Evolutionary conservation across 345 rosid genomes (phyloP), one percentile per base, ranked within the genome.

Genomic region (Salix udensis): DNA sequence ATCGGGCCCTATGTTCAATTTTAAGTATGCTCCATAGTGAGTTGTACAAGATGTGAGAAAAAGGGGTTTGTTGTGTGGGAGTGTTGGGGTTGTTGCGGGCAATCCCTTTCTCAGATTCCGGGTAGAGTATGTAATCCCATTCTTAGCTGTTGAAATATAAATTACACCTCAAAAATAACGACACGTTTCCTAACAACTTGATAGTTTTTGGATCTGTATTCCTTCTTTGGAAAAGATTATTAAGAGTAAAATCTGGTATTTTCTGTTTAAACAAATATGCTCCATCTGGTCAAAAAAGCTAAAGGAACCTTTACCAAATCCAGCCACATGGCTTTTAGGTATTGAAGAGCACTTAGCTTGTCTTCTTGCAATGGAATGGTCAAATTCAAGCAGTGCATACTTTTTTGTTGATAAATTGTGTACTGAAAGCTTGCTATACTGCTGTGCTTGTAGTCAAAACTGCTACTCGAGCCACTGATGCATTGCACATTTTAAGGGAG

Each of bases 401-500:
- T 48, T 62, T 67, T 60, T 13, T n/a, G 7, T 62, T 71, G 58
- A 71, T 26, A 31, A 37, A 66, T 34, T 60, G 30, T 37, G 68
- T 66, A 23, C 34, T 44, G 37, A 24, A 24, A 37, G 52, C 23
- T 23, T 68, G 24, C 3, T 30, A 30, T n/a, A 12, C 26, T 76
- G 62, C 8, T 30, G 58, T 21, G 21, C 23, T 60, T 81, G 74
- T 85, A 88, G 94, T 88, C 30, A 53, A 80, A 30, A 83, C 89
- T 31, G 86, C 90, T 66, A 75, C 70, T 70, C 70, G 77, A 65
- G 89, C 81, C 67, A 34, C 67, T 5, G 88, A 87, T 16, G 87
- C 88, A 39, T 68, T 79, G 58, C 58, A 55, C 76, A 85, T 87
- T 72, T 28, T 84, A 46, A 76, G 65, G 48, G 81, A 82, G 60